Evolutionary conservation across 1,139 yeast genomes (phyloP).

Genomic region (Suhomyces atakaporum): DNA sequence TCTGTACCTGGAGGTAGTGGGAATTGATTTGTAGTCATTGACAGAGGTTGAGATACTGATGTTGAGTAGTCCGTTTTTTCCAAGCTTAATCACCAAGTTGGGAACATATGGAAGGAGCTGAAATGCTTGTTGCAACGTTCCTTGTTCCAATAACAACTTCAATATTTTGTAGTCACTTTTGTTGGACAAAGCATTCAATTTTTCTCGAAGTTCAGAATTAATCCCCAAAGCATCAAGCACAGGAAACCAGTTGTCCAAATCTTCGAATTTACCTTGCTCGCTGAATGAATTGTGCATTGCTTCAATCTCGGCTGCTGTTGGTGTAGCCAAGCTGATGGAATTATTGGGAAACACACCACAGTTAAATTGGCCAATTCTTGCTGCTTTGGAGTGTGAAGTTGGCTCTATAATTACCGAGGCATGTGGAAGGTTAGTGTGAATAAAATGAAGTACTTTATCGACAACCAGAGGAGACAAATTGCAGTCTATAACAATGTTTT

Average conservation of each 20-base stretch:
- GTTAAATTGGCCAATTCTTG: constrained; percentile 31
- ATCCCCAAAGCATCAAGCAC: constrained; percentile 63
- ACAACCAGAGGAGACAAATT: constrained; percentile 55
- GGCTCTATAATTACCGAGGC: constrained; percentile 66
- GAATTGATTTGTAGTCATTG: constrained; percentile 35
- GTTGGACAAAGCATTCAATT: constrained; percentile 30
- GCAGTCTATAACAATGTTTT: constrained; percentile 63
- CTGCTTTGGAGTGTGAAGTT: constrained; percentile 66
- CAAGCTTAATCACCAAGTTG: constrained; percentile 67
- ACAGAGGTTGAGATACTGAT: constrained; percentile 37
- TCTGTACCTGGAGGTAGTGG: constrained; percentile 35
- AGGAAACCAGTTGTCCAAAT: constrained; percentile 73
- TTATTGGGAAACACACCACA: constrained; percentile 35
- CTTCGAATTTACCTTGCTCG: constrained; percentile 52
- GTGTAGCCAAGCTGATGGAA: constrained; percentile 53
- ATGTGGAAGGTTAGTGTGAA: constrained; percentile 16
- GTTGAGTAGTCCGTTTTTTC: constrained; percentile 60
- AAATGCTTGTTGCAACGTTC: constrained; percentile 68
- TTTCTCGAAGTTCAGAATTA: constrained; percentile 47
- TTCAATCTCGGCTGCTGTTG: constrained; percentile 65
- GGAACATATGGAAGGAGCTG: constrained; percentile 74
- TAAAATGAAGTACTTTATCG: constrained; percentile 34
- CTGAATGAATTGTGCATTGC: constrained; percentile 55
- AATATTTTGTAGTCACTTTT: constrained; percentile 19
- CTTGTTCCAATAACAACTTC: constrained; percentile 37